phyloP scores from a whole-genome alignment of 208 protist species.

The Trypanosoma avium region DNA sequence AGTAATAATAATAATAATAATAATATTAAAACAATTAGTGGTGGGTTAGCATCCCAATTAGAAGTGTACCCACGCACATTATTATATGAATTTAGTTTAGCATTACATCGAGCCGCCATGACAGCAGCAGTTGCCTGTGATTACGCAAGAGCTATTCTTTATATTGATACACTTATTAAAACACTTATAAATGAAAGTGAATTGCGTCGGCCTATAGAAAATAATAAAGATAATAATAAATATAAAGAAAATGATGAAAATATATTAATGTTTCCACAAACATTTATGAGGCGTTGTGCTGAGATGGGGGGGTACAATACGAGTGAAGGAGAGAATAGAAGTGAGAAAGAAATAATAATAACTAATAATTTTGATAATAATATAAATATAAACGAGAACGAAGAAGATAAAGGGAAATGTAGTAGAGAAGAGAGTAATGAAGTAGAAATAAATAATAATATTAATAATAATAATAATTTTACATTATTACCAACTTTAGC shows the following conservation, averaged over 20 bases:
- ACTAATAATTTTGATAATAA: not conserved
- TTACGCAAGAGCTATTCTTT: not conserved
- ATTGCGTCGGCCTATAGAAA: not conserved
- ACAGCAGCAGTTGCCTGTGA: not conserved
- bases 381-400: not conserved
- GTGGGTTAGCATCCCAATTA: not conserved
- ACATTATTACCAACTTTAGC: not conserved
- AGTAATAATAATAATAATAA: too few relatives aligned
- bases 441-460: not conserved
- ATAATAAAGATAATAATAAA: too few relatives aligned
- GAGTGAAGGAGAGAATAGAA: not conserved
- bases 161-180: not conserved
- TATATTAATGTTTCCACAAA: not conserved
- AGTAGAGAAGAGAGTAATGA: not conserved
- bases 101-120: not conserved
- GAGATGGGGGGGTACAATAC: not conserved
- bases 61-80: not conserved
- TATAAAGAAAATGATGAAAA: too few relatives aligned
- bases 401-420: not conserved
- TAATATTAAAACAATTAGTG: too few relatives aligned
- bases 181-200: not conserved
- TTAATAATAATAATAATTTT: not conserved
- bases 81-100: slow-evolving; percentile 6
- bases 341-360: not conserved
- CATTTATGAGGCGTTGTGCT: not conserved